Conservation (phyloP, 2,329 filamentous ascomycete genomes). For the Trichoderma sp. region DNA sequence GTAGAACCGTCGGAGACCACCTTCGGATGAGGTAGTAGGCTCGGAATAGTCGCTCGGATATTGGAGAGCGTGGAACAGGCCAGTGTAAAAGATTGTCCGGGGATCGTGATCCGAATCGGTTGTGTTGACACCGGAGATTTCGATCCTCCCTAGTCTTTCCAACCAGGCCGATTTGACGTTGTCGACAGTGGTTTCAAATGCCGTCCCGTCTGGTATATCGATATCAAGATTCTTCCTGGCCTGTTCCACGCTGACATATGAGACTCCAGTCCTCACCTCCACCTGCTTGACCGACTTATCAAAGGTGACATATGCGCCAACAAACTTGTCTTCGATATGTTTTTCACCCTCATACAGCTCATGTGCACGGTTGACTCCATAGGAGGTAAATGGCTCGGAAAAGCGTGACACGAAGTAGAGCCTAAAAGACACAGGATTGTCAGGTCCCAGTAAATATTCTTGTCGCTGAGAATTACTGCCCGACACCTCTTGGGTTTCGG, state of each 20-base stretch:
- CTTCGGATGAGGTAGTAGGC: slow-evolving; percentile 29
- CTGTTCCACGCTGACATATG: slow-evolving; percentile 46
- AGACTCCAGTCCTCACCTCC: slow-evolving; percentile 46
- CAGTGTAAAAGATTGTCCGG: slow-evolving; percentile 45
- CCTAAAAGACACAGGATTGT: slow-evolving; percentile 39
- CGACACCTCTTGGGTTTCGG: slow-evolving; percentile 35
- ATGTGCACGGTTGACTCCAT: slow-evolving; percentile 35
- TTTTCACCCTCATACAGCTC: slow-evolving; percentile 25
- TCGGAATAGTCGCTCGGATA: slow-evolving; percentile 49
- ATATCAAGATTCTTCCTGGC: slow-evolving; percentile 44
- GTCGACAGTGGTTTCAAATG: slow-evolving; percentile 39
- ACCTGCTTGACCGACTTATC: slow-evolving; percentile 28
- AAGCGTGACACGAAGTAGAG: slow-evolving; percentile 48
- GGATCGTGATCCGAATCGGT: slow-evolving; percentile 41
- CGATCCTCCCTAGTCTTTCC: slow-evolving; percentile 43
- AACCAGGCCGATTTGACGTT: slow-evolving; percentile 43
- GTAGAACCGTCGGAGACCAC: slow-evolving; percentile 36
- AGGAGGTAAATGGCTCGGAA: slow-evolving; percentile 39
- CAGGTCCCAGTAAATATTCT: slow-evolving; percentile 44
- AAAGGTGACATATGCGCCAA: slow-evolving; percentile 43
- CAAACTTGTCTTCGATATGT: slow-evolving; percentile 33
- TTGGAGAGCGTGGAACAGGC: slow-evolving; percentile 45
- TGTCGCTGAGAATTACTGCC: slow-evolving; percentile 46
- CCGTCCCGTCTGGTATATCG: slow-evolving; percentile 36
- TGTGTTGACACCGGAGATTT: slow-evolving; percentile 41